Evolutionary conservation across 805 yeast species (phyloP), one percentile per base, ranked within the genome.

Genomic region (Metschnikowia henanensis): DNA sequence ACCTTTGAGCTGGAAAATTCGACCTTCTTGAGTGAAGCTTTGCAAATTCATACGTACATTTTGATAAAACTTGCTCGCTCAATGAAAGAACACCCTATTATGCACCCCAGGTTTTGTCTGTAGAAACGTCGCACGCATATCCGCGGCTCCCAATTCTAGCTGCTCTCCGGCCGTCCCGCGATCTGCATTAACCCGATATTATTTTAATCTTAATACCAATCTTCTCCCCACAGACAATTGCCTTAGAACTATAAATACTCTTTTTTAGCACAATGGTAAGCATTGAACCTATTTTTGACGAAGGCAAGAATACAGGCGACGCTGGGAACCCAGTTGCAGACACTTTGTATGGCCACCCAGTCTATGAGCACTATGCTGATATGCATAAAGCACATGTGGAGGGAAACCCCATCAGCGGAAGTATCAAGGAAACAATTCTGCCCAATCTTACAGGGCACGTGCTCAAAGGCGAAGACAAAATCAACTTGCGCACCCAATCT

Each of bases 401-500:
- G 3, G 19, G n/a, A 4, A 50, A 58, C 23, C 53, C 50, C n/a
- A 36, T 23, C 9, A 44, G 46, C 25, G 51, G 48, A 8, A 38
- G 31, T 12, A 57, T 61, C 12, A 49, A 56, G 17, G 72, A 68
- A 39, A 51, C 47, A 28, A 56, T 68, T 20, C 55, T 57, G 48
- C 72, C 74, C 2, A 59, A 54, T 32, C 56, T 71, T 31, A 70
- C 75, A 1, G 71, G 73, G 2, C 47, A 54, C 15, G 67, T 70
- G 2, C 52, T 70, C 30, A 49, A 46, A 2, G 75, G 75, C 1
- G 50, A 54, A 3, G 65, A 59, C 34, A 68, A 65, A 43, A 68
- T 71, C 34, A 55, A 54, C 26, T 66, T 53, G 44, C 51, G 75
- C 38, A 60, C 70, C 1, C 50, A 59, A 15, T 53, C 70, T 16